Base-by-base conservation (phyloP, 345 rosid species). In the Hibiscus syriacus region DNA sequence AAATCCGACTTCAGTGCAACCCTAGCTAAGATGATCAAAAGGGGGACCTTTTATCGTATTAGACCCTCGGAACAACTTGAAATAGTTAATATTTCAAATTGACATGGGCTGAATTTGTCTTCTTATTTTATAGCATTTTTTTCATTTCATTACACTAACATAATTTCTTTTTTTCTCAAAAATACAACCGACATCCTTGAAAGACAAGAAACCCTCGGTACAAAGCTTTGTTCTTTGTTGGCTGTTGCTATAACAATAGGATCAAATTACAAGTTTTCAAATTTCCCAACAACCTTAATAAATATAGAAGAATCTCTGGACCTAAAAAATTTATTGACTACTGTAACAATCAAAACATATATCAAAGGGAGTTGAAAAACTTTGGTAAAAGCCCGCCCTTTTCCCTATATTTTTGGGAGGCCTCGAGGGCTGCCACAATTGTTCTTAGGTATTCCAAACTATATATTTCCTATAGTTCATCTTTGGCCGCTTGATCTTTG, bases 381-480 rank as follows among this genome's bases (percentile, higher is more conserved):
- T 11, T 3, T 2, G n/a, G 23, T 48, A 81, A 84, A 75, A 70
- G 16, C 19, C 36, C n/a, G n/a, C 49, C n/a, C 32, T 17, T 20
- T 14, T 50, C 48, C 36, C 52, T 29, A 1, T 39, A 22, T 39
- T 62, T 6, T 23, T 17, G 26, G 12, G 32, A 2, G 66, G 49
- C 11, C 11, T 22, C 0, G 9, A 6, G 5, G 20, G 32, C 6
- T 62, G 13, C 22, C 17, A 46, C 19, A 66, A 9, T 61, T 70
- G 6, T 54, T 3, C 65, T 50, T 30, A 27, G 23, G 14, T 50
- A 53, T 54, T 32, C 36, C 45, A 2, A 49, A 49, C 54, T 17
- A 39, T 27, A 34, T 68, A n/a, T 14, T 55, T 66, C 59, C 84
- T 86, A 88, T 69, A 88, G 72, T 64, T 88, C 94, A 74, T 86